A percentile compares a stretch with the other conserved stretches of the same genome.
phyloP scores from a whole-genome alignment of 352 stramenopile genomes.

The Globisporangium barbulae region DNA sequence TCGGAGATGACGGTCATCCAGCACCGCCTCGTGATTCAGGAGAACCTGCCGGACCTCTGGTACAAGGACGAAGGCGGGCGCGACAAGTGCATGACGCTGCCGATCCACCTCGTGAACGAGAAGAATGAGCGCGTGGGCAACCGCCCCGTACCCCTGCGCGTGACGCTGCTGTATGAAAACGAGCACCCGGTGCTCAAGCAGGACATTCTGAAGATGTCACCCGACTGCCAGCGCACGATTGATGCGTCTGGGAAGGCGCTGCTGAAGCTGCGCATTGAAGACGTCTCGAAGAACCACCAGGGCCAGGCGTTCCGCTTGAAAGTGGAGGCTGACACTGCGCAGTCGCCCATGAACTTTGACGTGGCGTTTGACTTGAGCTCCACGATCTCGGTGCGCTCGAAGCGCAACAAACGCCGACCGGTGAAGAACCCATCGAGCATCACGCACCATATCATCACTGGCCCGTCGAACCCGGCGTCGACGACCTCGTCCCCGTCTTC shows the following conservation, averaged over 20 bases:
- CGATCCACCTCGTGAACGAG: slow-evolving; percentile 73
- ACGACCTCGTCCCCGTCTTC: slow-evolving; percentile 65
- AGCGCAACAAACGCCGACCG: slow-evolving; percentile 91
- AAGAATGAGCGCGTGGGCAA: slow-evolving; percentile 78
- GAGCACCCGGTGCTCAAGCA: slow-evolving; percentile 92
- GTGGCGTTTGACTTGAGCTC: slow-evolving; percentile 89
- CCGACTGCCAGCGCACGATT: slow-evolving; percentile 84
- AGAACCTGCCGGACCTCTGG: slow-evolving; percentile 81
- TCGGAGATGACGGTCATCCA: slow-evolving; percentile 85
- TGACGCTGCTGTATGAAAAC: slow-evolving; percentile 86
- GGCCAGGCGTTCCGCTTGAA: slow-evolving; percentile 92
- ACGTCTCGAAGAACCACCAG: slow-evolving; percentile 97
- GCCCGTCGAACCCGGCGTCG: slow-evolving; percentile 59
- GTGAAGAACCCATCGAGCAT: slow-evolving; percentile 47
- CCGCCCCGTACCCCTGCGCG: slow-evolving; percentile 66
- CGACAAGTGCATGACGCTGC: slow-evolving; percentile 85
- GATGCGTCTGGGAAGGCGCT: slow-evolving; percentile 77
- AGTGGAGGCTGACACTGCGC: slow-evolving; percentile 87
- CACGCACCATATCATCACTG: slow-evolving; percentile 74
- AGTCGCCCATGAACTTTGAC: slow-evolving; percentile 87
- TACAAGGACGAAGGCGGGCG: slow-evolving; percentile 85
- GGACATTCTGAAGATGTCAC: slow-evolving; percentile 92
- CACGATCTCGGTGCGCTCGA: slow-evolving; percentile 92
- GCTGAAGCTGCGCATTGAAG: slow-evolving; percentile 92
- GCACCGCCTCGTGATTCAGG: slow-evolving; percentile 79